Evolutionary conservation across 768 basidiomycete species (phyloP).

Genomic region (Artomyces pyxidatus): DNA sequence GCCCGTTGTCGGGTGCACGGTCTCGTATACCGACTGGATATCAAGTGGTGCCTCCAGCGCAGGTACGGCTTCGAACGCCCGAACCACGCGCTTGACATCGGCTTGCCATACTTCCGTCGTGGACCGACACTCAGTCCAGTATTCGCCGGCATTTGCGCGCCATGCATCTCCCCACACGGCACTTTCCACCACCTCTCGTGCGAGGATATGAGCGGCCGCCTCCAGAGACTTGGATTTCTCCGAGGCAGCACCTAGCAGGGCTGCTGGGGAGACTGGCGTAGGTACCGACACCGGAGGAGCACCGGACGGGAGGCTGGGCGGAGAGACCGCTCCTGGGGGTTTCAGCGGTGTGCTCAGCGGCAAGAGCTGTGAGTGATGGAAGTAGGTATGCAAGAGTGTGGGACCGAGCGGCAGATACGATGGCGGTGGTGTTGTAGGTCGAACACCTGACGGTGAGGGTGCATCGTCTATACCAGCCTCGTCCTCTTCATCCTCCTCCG

Average conservation of each 20-base stretch:
- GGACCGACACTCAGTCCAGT: constrained; percentile 16
- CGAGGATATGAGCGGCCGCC: constrained; percentile 53
- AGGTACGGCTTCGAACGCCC: constrained; percentile 34
- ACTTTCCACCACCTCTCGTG: constrained; percentile 69
- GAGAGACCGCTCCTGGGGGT: constrained; percentile 45
- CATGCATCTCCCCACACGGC: constrained; percentile 60
- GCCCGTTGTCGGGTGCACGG: background rate
- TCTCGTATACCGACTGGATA: constrained; percentile 35
- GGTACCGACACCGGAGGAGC: constrained; percentile 49
- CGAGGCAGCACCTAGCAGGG: constrained; percentile 50
- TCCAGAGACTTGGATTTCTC: constrained; percentile 66
- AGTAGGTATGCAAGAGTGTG: constrained; percentile 56
- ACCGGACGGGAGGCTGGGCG: constrained; percentile 30
- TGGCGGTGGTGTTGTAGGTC: constrained; percentile 64
- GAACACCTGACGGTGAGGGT: constrained; percentile 29
- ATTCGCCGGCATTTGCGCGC: constrained; percentile 30
- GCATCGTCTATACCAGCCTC: constrained; percentile 19
- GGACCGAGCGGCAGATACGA: constrained; percentile 66
- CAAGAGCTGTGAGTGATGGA: constrained; percentile 57
- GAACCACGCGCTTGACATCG: constrained; percentile 41
- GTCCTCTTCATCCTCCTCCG: constrained; percentile 31
- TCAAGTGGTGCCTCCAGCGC: constrained; percentile 34
- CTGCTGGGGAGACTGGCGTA: constrained; percentile 81
- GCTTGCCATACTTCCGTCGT: constrained; percentile 44
- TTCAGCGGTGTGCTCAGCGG: constrained; percentile 52